These are phyloP conservation scores for Eucalyptus rudis DNA, from an alignment of 345 rosid species.

Conservation along the genomic window DNA sequence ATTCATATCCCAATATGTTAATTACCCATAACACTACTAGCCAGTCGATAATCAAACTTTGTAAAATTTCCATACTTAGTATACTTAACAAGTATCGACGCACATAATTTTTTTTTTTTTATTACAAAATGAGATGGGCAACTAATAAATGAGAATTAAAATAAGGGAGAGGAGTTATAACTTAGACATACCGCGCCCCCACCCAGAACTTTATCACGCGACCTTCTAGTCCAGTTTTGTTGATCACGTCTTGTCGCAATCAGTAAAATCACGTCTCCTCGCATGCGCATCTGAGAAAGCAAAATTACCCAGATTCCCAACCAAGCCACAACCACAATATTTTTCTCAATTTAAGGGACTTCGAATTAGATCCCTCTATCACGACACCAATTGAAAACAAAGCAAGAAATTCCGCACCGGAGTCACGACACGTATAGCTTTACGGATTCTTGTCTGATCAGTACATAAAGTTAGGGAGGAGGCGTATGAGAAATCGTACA, in stretches of 20 bases:
- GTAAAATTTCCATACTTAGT: background rate
- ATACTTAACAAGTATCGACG: background rate
- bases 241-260: background rate
- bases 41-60: background rate
- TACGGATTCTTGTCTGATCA: background rate
- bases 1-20: background rate
- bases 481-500: background rate
- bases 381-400: rapidly evolving
- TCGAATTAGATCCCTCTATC: background rate
- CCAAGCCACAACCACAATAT: background rate
- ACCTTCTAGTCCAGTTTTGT: background rate
- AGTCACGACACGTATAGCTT: background rate
- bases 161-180: background rate
- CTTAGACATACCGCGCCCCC: background rate
- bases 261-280: background rate
- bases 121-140: background rate
- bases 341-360: background rate
- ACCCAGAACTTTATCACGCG: background rate
- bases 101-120: too few relatives aligned
- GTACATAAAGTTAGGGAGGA: background rate
- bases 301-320: background rate
- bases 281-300: background rate
- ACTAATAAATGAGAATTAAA: background rate
- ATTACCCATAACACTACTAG: background rate
- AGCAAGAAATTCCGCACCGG: background rate